Evolutionary conservation across 2,329 filamentous ascomycete genomes (phyloP).

Genomic region (Ceratocystis albifundus): DNA sequence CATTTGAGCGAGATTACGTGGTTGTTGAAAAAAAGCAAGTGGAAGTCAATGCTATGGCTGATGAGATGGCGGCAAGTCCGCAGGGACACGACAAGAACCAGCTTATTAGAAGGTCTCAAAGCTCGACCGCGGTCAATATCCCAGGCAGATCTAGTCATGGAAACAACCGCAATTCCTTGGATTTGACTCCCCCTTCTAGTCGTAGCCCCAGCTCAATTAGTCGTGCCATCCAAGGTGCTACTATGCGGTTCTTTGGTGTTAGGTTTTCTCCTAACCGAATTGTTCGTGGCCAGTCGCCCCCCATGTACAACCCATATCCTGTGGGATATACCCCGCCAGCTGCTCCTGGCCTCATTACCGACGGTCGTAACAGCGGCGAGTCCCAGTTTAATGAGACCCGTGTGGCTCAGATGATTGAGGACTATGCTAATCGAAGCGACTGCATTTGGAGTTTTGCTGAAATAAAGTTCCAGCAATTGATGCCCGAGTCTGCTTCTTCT

Average conservation of each 20-base stretch:
- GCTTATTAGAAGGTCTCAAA: slow-evolving; percentile 24
- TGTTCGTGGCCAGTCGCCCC: slow-evolving; percentile 54
- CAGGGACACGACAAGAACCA: slow-evolving; percentile 42
- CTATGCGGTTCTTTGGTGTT: slow-evolving; percentile 59
- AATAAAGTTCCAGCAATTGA: slow-evolving; percentile 96
- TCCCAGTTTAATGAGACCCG: slow-evolving; percentile 64
- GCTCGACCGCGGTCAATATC: slow-evolving; percentile 52
- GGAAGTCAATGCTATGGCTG: slow-evolving; percentile 92
- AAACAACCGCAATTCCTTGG: slow-evolving; percentile 18
- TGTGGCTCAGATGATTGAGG: slow-evolving; percentile 73
- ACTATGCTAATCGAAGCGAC: slow-evolving; percentile 83
- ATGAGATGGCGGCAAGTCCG: slow-evolving; percentile 80
- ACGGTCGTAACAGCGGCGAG: slow-evolving; percentile 47
- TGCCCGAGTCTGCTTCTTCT: slow-evolving; percentile 56
- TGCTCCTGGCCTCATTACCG: slow-evolving; percentile 52
- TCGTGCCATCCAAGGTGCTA: slow-evolving; percentile 90
- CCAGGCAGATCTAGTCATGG: slow-evolving; percentile 59
- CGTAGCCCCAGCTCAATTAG: slow-evolving; percentile 67
- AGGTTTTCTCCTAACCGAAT: slow-evolving; percentile 55
- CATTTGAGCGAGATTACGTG: slow-evolving; percentile 88
- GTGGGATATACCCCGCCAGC: slow-evolving; percentile 48
- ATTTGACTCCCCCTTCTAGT: slow-evolving; percentile 17
- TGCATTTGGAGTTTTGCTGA: slow-evolving; percentile 97
- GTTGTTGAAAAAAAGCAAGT: slow-evolving; percentile 90
- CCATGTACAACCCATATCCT: slow-evolving; percentile 67